Conservation (phyloP, 352 stramenopile genomes). For the Aphanomyces invadans region DNA sequence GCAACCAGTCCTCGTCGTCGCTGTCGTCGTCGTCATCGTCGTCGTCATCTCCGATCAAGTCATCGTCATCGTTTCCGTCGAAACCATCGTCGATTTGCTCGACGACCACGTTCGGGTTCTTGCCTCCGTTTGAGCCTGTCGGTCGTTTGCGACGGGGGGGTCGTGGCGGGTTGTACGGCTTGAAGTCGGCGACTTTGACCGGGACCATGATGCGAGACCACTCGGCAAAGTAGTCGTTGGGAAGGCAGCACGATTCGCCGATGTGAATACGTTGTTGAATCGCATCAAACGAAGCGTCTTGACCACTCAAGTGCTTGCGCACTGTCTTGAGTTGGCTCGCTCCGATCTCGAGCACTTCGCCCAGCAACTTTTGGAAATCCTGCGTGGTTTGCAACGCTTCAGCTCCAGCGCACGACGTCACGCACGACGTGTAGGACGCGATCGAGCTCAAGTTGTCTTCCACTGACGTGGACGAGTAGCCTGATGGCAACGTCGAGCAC, state of each 20-base stretch:
- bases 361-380: conserved; percentile 18
- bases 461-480: not conserved
- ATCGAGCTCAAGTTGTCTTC: conserved; percentile 17
- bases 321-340: not conserved
- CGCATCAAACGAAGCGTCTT: conserved; percentile 7
- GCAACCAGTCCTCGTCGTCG: too few species aligned
- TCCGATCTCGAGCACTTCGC: conserved; percentile 14
- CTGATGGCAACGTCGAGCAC: conserved; percentile 3
- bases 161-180: not conserved
- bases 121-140: too few species aligned
- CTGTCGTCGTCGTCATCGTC: too few species aligned
- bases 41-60: too few species aligned
- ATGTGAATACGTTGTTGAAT: conserved; percentile 22
- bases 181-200: not conserved
- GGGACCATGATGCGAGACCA: conserved; percentile 20
- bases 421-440: conserved; percentile 21
- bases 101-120: too few species aligned
- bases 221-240: conserved; percentile 18
- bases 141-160: too few species aligned
- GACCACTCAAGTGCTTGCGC: conserved; percentile 17
- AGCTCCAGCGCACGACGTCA: conserved; percentile 14
- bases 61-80: too few species aligned
- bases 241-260: conserved; percentile 23
- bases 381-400: conserved; percentile 18
- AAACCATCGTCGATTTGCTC: too few species aligned